These are phyloP conservation scores for Plasmodium berghei DNA, from an alignment of 169 alveolate species.

Conservation along the genomic window DNA sequence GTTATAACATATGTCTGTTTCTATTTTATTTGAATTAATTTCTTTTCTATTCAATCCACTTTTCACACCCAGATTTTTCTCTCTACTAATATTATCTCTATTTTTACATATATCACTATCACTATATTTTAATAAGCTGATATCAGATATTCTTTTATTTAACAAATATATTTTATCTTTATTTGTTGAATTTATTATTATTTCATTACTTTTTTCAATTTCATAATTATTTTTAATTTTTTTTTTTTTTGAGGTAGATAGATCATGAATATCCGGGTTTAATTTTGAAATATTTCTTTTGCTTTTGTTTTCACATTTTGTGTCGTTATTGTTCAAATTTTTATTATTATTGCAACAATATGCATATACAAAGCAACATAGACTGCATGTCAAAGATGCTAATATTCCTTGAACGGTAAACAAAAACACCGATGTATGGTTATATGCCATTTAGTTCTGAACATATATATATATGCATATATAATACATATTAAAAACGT, in stretches of 20 bases:
- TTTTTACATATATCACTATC: neutral
- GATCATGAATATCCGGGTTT: neutral
- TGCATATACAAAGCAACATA: conserved; percentile 56
- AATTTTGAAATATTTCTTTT: conserved; percentile 55
- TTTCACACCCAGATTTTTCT: no score
- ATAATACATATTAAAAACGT: neutral
- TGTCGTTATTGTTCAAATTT: neutral
- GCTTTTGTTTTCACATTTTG: conserved; percentile 15
- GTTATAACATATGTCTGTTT: neutral
- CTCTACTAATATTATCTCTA: neutral
- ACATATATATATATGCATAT: neutral
- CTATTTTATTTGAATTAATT: neutral
- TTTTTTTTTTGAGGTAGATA: conserved; percentile 26
- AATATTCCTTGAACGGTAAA: conserved; percentile 65
- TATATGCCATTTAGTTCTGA: conserved; percentile 43
- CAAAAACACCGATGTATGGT: conserved; percentile 29
- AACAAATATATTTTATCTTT: neutral
- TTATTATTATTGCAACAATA: conserved; percentile 45
- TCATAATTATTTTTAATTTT: conserved; percentile 16
- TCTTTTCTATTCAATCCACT: neutral
- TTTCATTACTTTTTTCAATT: neutral
- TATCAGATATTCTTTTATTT: neutral
- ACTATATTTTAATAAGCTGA: neutral
- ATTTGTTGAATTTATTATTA: neutral
- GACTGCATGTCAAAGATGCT: conserved; percentile 69